Percentiles rank a stretch among this genome's conserved stretches.
Evolutionary conservation across 2,329 filamentous ascomycete species (phyloP).

Genomic region (Aspergillus sp.): DNA sequence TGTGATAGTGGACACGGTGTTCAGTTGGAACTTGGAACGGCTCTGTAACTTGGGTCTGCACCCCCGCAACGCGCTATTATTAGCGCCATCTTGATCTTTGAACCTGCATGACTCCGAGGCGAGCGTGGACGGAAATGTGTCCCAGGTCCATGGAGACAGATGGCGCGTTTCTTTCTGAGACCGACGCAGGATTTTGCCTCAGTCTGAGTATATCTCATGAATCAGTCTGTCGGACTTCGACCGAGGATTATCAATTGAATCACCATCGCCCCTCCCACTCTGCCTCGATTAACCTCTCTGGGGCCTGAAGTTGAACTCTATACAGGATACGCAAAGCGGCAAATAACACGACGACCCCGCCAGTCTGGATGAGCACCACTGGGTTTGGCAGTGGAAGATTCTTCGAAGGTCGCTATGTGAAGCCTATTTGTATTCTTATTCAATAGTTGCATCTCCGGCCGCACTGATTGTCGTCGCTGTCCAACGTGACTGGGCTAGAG

Average conservation of each 20-base stretch:
- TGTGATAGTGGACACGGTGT: constrained; percentile 14
- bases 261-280: not conserved
- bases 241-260: no score
- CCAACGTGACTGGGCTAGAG: not conserved
- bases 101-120: not conserved
- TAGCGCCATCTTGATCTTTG: constrained; percentile 8
- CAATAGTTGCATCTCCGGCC: constrained; percentile 3
- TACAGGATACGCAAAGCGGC: not conserved
- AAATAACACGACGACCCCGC: not conserved
- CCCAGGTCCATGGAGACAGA: no score
- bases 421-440: constrained; percentile 11
- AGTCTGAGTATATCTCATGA: no score
- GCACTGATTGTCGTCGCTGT: not conserved
- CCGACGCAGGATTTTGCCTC: no score
- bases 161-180: no score
- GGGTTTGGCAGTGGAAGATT: constrained; percentile 1
- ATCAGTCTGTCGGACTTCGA: no score
- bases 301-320: not conserved
- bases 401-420: constrained; percentile 3
- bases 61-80: constrained; percentile 8
- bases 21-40: not conserved
- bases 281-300: not conserved
- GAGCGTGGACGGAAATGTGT: not conserved
- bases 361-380: not conserved
- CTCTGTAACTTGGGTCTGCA: not conserved